Percentiles rank a stretch among this genome's conserved stretches.
Conservation (phyloP, 2,329 filamentous ascomycete genomes). For the Botrytis elliptica region DNA sequence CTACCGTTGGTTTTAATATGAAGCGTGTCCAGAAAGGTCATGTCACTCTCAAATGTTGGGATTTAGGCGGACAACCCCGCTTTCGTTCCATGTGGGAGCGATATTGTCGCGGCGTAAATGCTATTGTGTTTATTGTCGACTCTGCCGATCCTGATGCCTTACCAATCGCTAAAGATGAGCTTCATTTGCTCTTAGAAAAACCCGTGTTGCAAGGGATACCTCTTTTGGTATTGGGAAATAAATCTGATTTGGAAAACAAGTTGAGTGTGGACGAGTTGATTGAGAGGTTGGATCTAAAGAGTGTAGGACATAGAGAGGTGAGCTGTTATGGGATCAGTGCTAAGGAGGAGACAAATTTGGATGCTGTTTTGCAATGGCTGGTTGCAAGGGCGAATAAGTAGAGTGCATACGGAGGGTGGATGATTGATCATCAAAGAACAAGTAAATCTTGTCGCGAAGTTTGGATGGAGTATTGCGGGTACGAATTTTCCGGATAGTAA, state of each 20-base stretch:
- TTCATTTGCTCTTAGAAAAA: constrained; percentile 85
- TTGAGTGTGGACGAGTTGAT: constrained; percentile 93
- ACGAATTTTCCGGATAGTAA: constrained; percentile 21
- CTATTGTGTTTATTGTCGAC: constrained; percentile 98
- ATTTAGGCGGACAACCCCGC: constrained; percentile 92
- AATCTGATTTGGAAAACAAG: constrained; percentile 90
- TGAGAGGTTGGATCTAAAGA: constrained; percentile 85
- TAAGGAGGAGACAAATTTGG: constrained; percentile 97
- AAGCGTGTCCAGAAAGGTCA: constrained; percentile 97
- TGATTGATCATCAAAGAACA: background rate
- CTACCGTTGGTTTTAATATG: constrained; percentile 98
- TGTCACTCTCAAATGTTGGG: constrained; percentile 99
- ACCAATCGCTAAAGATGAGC: constrained; percentile 84
- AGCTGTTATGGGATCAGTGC: constrained; percentile 98
- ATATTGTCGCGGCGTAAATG: constrained; percentile 95
- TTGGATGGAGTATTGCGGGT: constrained; percentile 6
- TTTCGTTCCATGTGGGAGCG: constrained; percentile 99
- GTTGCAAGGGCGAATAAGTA: constrained; percentile 82
- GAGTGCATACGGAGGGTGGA: constrained; percentile 31
- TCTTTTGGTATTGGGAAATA: constrained; percentile 91
- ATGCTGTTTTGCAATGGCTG: constrained; percentile 94
- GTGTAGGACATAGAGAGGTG: constrained; percentile 87
- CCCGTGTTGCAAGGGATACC: constrained; percentile 85
- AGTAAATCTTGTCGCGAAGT: constrained; percentile 3
- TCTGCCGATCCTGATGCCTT: constrained; percentile 82